Evolutionary conservation across 164 flowering plant species (phyloP).

Genomic region (Vitis vinifera): ASM3070453v1 NC_081815.1:5083001-5083500

Average conservation of each 20-base stretch:
- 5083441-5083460: too few species aligned
- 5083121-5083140: not conserved
- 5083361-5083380: slow-evolving; percentile 66
- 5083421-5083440: too few species aligned
- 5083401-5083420: slow-evolving; percentile 58
- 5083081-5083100: not conserved
- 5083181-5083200: not conserved
- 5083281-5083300: slow-evolving; percentile 4
- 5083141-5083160: not conserved
- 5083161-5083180: not conserved
- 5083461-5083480: too few species aligned
- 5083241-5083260: not conserved
- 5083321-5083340: too few species aligned
- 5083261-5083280: not conserved
- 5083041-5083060: too few species aligned
- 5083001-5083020: too few species aligned
- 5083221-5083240: not conserved
- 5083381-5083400: slow-evolving; percentile 45
- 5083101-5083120: not conserved
- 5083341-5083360: slow-evolving; percentile 33
- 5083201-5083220: not conserved
- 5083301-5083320: not conserved
- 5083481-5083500: too few species aligned
- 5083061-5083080: too few species aligned
- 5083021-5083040: too few species aligned